A percentile compares a stretch with the other conserved stretches of the same genome.
Evolutionary conservation across 371 early-diverging fungal species (phyloP).

Genomic region (Syncephalastrum racemosum): DNA sequence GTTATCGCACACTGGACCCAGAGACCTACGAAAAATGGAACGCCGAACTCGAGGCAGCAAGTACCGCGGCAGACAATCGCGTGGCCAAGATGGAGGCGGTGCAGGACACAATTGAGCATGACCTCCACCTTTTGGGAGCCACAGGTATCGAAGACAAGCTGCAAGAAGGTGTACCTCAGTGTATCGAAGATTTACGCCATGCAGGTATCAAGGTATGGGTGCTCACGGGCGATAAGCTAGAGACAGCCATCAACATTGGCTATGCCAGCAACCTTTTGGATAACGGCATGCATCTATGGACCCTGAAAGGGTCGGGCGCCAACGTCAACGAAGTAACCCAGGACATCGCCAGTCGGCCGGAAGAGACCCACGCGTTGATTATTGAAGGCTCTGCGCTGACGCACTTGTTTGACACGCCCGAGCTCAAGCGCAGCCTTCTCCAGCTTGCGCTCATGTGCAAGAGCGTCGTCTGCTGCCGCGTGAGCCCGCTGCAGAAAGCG

Average conservation of each 20-base stretch:
- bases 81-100: constrained; percentile 70
- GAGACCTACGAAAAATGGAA: constrained; percentile 74
- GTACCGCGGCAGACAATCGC: constrained; percentile 72
- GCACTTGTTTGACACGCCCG: constrained; percentile 65
- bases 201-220: constrained; percentile 99
- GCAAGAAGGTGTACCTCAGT: constrained; percentile 94
- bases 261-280: constrained; percentile 85
- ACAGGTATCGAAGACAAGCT: constrained; percentile 99
- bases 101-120: constrained; percentile 77
- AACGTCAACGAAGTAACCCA: constrained; percentile 23
- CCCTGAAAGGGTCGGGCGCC: constrained; percentile 52
- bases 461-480: constrained; percentile 94
- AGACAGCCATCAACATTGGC: constrained; percentile 99
- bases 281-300: constrained; percentile 72
- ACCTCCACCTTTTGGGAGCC: constrained; percentile 85
- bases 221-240: constrained; percentile 99
- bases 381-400: constrained; percentile 92
- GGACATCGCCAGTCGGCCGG: neutral
- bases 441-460: constrained; percentile 79
- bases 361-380: constrained; percentile 68
- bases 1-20: constrained; percentile 69
- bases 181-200: constrained; percentile 79
- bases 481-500: constrained; percentile 96
- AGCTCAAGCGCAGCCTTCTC: constrained; percentile 63
- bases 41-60: constrained; percentile 66